Conservation (phyloP, 768 basidiomycete species). For the Arthromyces matolae region DNA sequence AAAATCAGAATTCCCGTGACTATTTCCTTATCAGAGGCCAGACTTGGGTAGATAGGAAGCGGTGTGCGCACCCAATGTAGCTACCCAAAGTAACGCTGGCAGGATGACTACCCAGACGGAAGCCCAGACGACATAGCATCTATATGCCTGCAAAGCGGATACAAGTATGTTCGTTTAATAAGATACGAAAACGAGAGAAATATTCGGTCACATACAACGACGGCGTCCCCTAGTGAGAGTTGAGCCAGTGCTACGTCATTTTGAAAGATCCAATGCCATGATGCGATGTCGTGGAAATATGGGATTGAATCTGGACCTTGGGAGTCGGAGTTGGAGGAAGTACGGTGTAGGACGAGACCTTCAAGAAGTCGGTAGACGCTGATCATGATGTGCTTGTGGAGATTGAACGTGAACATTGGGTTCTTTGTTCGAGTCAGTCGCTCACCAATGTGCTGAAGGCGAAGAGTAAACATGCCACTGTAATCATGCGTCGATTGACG, state of each 20-base stretch:
- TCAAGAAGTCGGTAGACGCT: background rate
- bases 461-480: background rate
- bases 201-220: background rate
- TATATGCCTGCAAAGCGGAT: background rate
- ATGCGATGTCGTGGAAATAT: background rate
- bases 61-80: background rate
- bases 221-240: background rate
- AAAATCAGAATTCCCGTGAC: background rate
- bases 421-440: background rate
- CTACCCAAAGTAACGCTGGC: background rate
- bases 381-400: background rate
- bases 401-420: background rate
- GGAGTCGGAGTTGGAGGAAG: too few relatives aligned
- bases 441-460: background rate
- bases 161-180: too few relatives aligned
- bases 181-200: background rate
- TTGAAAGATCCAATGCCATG: background rate
- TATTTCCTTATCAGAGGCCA: background rate
- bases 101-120: background rate
- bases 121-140: constrained; percentile 2
- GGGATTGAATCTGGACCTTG: background rate
- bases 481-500: background rate
- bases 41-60: too few relatives aligned
- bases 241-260: background rate
- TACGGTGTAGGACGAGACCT: background rate